phyloP scores from a whole-genome alignment of 768 basidiomycete species.

The Hirschioporus abietinus region DNA sequence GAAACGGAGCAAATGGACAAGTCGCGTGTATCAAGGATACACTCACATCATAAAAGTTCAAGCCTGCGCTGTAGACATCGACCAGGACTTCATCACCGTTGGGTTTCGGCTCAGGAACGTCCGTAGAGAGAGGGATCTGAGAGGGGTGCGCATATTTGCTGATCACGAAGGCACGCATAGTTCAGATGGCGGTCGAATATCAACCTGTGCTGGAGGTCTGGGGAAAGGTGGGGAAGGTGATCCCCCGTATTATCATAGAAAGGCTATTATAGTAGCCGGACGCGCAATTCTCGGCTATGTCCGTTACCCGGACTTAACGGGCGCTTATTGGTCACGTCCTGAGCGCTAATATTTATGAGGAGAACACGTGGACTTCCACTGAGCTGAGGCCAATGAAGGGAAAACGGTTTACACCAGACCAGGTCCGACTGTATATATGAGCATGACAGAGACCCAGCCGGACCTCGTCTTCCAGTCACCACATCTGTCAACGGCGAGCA shows the following conservation, averaged over 20 bases:
- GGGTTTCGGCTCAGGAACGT: conserved; percentile 55
- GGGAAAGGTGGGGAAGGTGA: background rate
- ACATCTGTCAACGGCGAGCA: background rate
- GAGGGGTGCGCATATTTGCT: conserved; percentile 65
- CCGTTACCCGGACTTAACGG: background rate
- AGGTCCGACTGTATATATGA: background rate
- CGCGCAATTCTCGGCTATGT: background rate
- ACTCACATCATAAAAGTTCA: conserved; percentile 74
- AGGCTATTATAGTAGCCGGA: background rate
- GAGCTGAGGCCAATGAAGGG: background rate
- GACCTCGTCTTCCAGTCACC: background rate
- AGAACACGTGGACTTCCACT: background rate
- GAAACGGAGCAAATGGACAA: background rate
- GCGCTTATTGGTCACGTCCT: background rate
- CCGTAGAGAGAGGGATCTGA: conserved; percentile 44
- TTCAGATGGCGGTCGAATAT: background rate
- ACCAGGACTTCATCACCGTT: conserved; percentile 57
- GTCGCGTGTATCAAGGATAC: background rate
- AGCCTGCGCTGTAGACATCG: conserved; percentile 67
- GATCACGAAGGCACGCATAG: conserved; percentile 78
- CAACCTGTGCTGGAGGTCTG: background rate
- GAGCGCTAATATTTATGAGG: background rate
- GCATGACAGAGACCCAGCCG: background rate
- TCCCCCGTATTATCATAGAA: background rate
- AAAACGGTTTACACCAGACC: background rate